Conservation (phyloP, 2,329 filamentous ascomycete species). For the Cladosporium sp. region DNA sequence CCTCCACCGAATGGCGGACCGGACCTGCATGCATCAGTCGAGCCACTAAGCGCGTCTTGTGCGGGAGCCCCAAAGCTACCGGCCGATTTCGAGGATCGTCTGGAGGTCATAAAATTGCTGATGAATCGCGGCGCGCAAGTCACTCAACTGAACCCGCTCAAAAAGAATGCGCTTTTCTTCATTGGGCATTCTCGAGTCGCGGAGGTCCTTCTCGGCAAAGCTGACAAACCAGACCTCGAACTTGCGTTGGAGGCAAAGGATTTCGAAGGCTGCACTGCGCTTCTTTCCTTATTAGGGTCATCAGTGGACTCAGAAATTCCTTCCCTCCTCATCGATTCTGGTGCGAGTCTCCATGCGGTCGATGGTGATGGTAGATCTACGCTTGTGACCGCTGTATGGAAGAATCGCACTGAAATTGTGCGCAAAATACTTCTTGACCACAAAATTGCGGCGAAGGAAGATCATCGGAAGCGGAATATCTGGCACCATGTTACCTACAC, state of each 20-base stretch:
- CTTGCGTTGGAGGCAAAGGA: slow-evolving; percentile 35
- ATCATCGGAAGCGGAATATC: slow-evolving; percentile 15
- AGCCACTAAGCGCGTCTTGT: not conserved
- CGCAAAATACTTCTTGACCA: slow-evolving; percentile 28
- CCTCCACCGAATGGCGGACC: not conserved
- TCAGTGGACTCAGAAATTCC: slow-evolving; percentile 19
- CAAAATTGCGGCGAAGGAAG: slow-evolving; percentile 13
- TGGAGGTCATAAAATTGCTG: not conserved
- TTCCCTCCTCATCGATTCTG: slow-evolving; percentile 24
- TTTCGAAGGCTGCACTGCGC: slow-evolving; percentile 32
- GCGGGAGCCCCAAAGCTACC: not conserved
- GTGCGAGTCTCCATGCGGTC: slow-evolving; percentile 23
- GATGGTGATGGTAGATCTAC: slow-evolving; percentile 9
- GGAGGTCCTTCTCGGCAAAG: not conserved
- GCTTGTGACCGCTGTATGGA: slow-evolving; percentile 34
- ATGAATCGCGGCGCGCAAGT: not conserved
- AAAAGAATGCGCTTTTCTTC: not conserved
- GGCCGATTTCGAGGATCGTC: not conserved
- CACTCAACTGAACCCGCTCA: not conserved
- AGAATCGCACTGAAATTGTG: slow-evolving; percentile 34
- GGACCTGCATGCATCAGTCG: too few species aligned
- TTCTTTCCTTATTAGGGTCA: not conserved
- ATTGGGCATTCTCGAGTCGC: not conserved
- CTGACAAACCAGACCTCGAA: not conserved
- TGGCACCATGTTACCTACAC: slow-evolving; percentile 35